These are phyloP conservation scores for Phytophthora citrophthora DNA, from an alignment of 352 stramenopile species.

Conservation along the genomic window DNA sequence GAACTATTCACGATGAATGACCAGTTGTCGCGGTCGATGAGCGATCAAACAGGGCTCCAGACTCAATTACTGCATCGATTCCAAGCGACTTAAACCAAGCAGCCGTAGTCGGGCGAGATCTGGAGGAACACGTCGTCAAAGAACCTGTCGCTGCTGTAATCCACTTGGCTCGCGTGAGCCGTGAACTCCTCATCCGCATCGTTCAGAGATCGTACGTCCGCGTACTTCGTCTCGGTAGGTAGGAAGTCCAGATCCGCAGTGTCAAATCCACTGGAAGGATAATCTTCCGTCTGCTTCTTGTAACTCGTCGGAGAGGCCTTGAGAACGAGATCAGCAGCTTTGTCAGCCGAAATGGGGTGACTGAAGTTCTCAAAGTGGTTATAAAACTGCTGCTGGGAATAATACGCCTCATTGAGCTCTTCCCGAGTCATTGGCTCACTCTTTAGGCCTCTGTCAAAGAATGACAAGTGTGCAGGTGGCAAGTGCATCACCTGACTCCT, in stretches of 20 bases:
- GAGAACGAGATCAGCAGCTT: conserved; percentile 20
- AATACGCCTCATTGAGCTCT: conserved; percentile 23
- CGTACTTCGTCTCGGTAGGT: conserved; percentile 55
- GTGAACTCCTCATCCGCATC: conserved; percentile 57
- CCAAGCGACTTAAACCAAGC: conserved; percentile 50
- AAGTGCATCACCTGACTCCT: conserved; percentile 51
- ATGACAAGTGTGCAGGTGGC: conserved; percentile 26
- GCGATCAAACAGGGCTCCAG: conserved; percentile 22
- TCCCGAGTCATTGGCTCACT: conserved; percentile 9
- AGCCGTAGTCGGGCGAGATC: conserved; percentile 78
- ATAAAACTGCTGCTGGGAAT: conserved; percentile 21
- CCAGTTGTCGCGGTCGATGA: conserved; percentile 27
- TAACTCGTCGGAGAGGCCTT: conserved; percentile 13
- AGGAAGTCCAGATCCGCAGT: conserved; percentile 42
- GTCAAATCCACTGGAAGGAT: conserved; percentile 37
- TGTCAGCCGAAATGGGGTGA: conserved; percentile 17
- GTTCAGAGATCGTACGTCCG: conserved; percentile 56
- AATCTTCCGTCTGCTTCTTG: conserved; percentile 34
- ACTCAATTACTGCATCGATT: conserved; percentile 2
- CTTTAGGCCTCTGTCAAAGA: conserved; percentile 19
- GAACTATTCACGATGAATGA: conserved; percentile 4
- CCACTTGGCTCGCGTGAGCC: conserved; percentile 53
- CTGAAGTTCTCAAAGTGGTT: conserved; percentile 18
- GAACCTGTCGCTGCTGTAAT: conserved; percentile 76
- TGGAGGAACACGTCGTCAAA: conserved; percentile 84